Evolutionary conservation across 805 yeast genomes (phyloP).

Genomic region (Myxozyma udenii): DNA sequence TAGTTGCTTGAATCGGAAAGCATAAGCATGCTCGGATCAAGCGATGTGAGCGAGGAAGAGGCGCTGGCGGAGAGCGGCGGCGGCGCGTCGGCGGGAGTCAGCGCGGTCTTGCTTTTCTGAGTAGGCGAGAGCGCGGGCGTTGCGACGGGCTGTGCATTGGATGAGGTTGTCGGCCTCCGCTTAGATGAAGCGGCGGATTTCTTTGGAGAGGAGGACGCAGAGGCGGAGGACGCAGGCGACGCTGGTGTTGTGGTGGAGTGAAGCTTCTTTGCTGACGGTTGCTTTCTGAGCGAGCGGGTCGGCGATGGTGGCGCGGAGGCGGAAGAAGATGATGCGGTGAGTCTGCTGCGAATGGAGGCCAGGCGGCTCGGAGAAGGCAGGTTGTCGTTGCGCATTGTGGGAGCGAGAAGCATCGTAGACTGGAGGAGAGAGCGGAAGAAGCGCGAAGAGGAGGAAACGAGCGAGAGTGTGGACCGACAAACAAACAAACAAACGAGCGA

Average conservation of each 20-base stretch:
- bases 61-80: conserved; percentile 8
- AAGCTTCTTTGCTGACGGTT: no score
- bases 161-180: background rate
- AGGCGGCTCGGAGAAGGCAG: conserved; percentile 6
- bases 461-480: background rate
- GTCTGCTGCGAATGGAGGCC: conserved; percentile 10
- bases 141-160: background rate
- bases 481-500: background rate
- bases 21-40: conserved; percentile 12
- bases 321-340: background rate
- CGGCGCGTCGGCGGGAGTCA: conserved; percentile 1
- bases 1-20: conserved; percentile 2
- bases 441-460: background rate
- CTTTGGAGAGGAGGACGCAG: background rate
- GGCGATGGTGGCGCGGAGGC: no score
- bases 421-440: background rate
- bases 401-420: conserved; percentile 15
- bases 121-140: no score
- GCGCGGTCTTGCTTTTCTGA: no score
- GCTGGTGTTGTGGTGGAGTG: background rate
- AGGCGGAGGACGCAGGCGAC: background rate
- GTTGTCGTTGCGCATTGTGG: conserved; percentile 13
- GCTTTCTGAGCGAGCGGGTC: no score
- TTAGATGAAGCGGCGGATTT: background rate
- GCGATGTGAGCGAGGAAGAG: conserved; percentile 10